Conservation (phyloP, 2,329 filamentous ascomycete genomes). For the Trichoderma atroviride region DNA sequence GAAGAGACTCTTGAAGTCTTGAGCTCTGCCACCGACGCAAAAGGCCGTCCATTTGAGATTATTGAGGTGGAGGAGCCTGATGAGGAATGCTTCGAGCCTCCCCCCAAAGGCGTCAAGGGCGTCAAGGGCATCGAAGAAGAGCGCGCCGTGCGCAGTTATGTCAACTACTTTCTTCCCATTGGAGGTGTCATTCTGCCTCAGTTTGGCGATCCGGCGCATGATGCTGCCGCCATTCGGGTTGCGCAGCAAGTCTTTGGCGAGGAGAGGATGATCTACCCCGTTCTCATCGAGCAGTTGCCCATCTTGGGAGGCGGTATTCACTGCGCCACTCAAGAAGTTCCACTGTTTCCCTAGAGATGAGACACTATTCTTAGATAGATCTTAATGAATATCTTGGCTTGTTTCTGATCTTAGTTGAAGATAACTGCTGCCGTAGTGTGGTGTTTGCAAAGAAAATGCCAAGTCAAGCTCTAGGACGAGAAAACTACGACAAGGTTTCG, state of each 20-base stretch:
- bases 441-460: too few relatives aligned
- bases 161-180: slow-evolving; percentile 37
- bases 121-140: neutral
- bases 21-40: slow-evolving; percentile 28
- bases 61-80: slow-evolving; percentile 35
- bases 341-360: neutral
- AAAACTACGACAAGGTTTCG: too few relatives aligned
- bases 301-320: slow-evolving; percentile 35
- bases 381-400: too few relatives aligned
- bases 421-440: too few relatives aligned
- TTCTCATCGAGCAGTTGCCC: slow-evolving; percentile 30
- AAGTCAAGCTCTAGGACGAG: too few relatives aligned
- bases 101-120: neutral
- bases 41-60: slow-evolving; percentile 32
- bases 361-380: too few relatives aligned
- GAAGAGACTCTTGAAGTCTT: slow-evolving; percentile 32
- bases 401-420: too few relatives aligned
- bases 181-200: slow-evolving; percentile 36
- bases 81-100: neutral
- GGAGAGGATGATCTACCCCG: slow-evolving; percentile 29
- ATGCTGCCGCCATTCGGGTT: slow-evolving; percentile 30
- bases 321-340: slow-evolving; percentile 36
- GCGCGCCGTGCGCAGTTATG: slow-evolving; percentile 31
- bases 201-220: slow-evolving; percentile 33
- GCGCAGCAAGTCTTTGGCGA: slow-evolving; percentile 27